Evolutionary conservation across 176 grass and related monocot genomes (phyloP).

Genomic region (Avena eriantha): DNA sequence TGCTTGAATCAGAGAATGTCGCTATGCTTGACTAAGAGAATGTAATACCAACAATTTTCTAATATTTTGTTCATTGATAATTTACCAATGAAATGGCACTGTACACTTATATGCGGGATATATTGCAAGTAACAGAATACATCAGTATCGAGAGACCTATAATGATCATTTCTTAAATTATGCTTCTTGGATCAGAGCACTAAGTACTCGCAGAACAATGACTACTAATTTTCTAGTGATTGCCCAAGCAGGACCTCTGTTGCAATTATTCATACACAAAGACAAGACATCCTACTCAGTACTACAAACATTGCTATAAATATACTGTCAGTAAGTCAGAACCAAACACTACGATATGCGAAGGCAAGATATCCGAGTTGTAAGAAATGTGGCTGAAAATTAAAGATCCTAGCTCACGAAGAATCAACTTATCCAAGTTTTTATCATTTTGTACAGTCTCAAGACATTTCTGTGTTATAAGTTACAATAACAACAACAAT

Average conservation of each 20-base stretch:
- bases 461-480: background rate
- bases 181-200: background rate
- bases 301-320: background rate
- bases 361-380: background rate
- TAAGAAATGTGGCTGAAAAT: background rate
- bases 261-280: background rate
- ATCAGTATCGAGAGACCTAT: background rate
- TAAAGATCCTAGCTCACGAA: background rate
- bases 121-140: background rate
- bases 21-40: background rate
- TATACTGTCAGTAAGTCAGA: background rate
- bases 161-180: background rate
- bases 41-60: no score
- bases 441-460: background rate
- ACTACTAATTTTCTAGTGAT: background rate
- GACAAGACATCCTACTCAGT: background rate
- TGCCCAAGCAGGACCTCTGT: background rate
- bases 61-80: background rate
- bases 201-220: background rate
- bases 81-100: background rate
- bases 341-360: background rate
- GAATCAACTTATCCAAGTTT: background rate
- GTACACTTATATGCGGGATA: background rate
- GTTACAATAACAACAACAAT: background rate
- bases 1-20: background rate